Conservation (phyloP, 441 rosid genomes). For the Croton laevigatus region DNA sequence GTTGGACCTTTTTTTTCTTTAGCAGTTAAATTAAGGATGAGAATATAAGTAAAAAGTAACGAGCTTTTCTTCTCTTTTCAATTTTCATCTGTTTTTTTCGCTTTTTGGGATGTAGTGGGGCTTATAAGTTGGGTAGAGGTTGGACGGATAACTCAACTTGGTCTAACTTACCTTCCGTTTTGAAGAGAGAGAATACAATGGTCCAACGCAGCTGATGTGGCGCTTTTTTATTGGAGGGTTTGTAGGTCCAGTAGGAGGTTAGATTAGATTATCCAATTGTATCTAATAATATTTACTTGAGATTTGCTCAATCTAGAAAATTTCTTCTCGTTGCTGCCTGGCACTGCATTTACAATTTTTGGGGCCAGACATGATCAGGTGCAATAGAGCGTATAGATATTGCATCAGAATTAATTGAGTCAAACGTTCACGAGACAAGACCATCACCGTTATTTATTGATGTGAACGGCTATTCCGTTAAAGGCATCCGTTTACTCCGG, state of each 20-base stretch:
- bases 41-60: background rate
- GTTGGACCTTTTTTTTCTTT: background rate
- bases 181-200: background rate
- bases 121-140: background rate
- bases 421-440: too few species aligned
- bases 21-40: background rate
- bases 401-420: background rate
- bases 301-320: conserved; percentile 4
- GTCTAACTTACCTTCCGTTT: conserved; percentile 11
- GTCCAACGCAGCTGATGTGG: background rate
- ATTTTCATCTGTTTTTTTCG: background rate
- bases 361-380: conserved; percentile 10
- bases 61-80: background rate
- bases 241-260: conserved; percentile 18
- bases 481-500: too few species aligned
- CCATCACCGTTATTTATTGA: too few species aligned
- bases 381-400: background rate
- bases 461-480: too few species aligned
- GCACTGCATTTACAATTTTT: background rate
- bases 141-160: background rate
- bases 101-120: background rate
- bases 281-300: background rate
- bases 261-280: conserved; percentile 14
- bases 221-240: background rate
- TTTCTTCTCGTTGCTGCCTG: conserved; percentile 10